phyloP scores from a whole-genome alignment of 2,329 filamentous ascomycete species.

The Aschersonia sp. region DNA sequence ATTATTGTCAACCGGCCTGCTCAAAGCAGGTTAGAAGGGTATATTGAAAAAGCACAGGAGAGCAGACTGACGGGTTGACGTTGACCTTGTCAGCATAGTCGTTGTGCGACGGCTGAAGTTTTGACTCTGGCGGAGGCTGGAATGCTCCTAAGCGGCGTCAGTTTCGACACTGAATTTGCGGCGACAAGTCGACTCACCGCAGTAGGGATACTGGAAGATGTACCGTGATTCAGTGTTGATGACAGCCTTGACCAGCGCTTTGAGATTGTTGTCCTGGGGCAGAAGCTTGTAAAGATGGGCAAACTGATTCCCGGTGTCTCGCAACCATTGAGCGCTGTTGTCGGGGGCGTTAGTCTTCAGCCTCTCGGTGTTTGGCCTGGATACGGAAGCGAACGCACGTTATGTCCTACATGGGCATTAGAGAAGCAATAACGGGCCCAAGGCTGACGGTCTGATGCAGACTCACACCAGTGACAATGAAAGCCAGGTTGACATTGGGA shows the following conservation, averaged over 20 bases:
- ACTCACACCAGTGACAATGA: conserved; percentile 74
- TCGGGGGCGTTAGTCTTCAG: too few relatives aligned
- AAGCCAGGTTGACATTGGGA: conserved; percentile 49
- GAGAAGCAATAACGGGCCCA: neutral
- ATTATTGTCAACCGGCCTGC: conserved; percentile 11
- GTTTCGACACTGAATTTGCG: too few relatives aligned
- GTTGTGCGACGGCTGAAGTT: conserved; percentile 16
- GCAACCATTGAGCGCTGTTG: conserved; percentile 45
- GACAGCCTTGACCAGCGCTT: conserved; percentile 53
- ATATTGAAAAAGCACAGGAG: too few relatives aligned
- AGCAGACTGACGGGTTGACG: conserved; percentile 9
- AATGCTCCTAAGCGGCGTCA: conserved; percentile 48
- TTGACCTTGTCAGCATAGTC: conserved; percentile 9
- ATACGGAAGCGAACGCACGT: conserved; percentile 6
- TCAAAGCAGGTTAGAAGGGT: too few relatives aligned
- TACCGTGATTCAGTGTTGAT: conserved; percentile 61
- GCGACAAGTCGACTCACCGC: conserved; percentile 19
- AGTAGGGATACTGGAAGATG: conserved; percentile 59
- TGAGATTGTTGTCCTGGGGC: conserved; percentile 40
- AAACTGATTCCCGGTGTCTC: conserved; percentile 67
- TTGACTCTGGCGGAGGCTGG: conserved; percentile 68
- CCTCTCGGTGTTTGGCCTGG: neutral
- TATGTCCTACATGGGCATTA: conserved; percentile 8
- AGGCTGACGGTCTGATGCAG: too few relatives aligned
- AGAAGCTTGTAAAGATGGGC: conserved; percentile 53